These are phyloP conservation scores for Hypoxylon fuscum DNA, from an alignment of 495 filamentous ascomycete genomes.

Conservation along the genomic window DNA sequence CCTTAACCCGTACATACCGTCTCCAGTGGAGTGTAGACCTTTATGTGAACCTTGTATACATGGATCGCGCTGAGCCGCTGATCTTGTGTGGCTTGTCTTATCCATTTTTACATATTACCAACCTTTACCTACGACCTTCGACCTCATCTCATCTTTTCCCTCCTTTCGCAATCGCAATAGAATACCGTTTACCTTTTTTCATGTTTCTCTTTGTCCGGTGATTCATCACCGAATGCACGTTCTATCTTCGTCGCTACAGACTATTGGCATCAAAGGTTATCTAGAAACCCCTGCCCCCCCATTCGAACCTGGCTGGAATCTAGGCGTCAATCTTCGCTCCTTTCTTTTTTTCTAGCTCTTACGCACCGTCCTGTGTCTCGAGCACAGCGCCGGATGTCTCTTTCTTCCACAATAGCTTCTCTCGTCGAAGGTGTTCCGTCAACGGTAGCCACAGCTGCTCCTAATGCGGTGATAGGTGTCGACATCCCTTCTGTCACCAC, in stretches of 20 bases:
- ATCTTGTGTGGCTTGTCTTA: slow-evolving; percentile 36
- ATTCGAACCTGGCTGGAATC: slow-evolving; percentile 39
- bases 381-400: slow-evolving; percentile 34
- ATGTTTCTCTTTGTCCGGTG: slow-evolving; percentile 14
- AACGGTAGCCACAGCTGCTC: slow-evolving; percentile 42
- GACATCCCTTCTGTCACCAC: slow-evolving; percentile 39
- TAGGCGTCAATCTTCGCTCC: slow-evolving; percentile 37
- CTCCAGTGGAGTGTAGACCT: no score
- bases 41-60: slow-evolving; percentile 5
- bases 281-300: slow-evolving; percentile 6
- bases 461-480: slow-evolving; percentile 41
- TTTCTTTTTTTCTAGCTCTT: slow-evolving; percentile 13
- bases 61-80: slow-evolving; percentile 29
- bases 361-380: slow-evolving; percentile 16
- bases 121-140: slow-evolving; percentile 7
- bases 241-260: not conserved
- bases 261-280: slow-evolving; percentile 14
- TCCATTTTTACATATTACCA: slow-evolving; percentile 19
- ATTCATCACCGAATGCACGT: slow-evolving; percentile 2
- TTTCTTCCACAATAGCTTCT: slow-evolving; percentile 32
- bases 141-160: slow-evolving; percentile 14
- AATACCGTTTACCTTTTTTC: slow-evolving; percentile 8
- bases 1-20: not conserved
- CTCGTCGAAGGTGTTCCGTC: slow-evolving; percentile 24
- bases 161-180: slow-evolving; percentile 4